Base-by-base conservation (phyloP, 2,329 filamentous ascomycete species). In the Cryphonectria naterciae region DNA sequence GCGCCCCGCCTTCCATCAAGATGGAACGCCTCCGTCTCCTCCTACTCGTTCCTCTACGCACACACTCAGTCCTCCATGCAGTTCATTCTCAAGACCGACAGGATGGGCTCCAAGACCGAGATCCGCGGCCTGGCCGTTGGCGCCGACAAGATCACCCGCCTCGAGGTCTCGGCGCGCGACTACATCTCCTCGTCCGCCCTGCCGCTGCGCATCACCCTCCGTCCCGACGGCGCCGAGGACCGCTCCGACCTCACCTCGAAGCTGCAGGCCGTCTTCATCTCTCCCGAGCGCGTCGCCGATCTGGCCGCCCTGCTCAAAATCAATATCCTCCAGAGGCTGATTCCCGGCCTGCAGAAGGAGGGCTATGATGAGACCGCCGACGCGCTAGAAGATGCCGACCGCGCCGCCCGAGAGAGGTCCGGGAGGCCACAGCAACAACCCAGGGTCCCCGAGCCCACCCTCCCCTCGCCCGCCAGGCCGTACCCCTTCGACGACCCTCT, bases 41-140 rank as follows among this genome's bases (percentile, higher is more conserved):
- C 90, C 19, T 92, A 93, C 78, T 89, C 91, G 69, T 98, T 98
- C 81, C 89, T 94, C 74, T 98, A 98, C 83, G 89, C 90, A 4
- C 95, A 98, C 80, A 85, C 88, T 35, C 93, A 97, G 79, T 97
- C 94, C 0, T 91, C 94, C 22, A 93, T 95, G 88, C 88, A 91
- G 71, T 97, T 92, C 78, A 85, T 97, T 39, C 80, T 98, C 75
- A 95, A 94, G 78, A 83, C 97, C 73, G 94, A 92, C 79, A 89
- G 94, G 68, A 87, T 98, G 76, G 94, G 95, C 60, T 87, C 87
- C 76, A 97, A 95, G 78, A 91, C 92, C n/a, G 91, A 97, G 73
- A 85, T 98, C 54, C 89, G 94, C 76, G 95, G 91, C 4, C 85
- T 97, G 56, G 94, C 89, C 1, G 80, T 95, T 22, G 93, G 92